These are phyloP conservation scores for Globisporangium orthogonon DNA, from an alignment of 352 stramenopile genomes.

Conservation along the genomic window DNA sequence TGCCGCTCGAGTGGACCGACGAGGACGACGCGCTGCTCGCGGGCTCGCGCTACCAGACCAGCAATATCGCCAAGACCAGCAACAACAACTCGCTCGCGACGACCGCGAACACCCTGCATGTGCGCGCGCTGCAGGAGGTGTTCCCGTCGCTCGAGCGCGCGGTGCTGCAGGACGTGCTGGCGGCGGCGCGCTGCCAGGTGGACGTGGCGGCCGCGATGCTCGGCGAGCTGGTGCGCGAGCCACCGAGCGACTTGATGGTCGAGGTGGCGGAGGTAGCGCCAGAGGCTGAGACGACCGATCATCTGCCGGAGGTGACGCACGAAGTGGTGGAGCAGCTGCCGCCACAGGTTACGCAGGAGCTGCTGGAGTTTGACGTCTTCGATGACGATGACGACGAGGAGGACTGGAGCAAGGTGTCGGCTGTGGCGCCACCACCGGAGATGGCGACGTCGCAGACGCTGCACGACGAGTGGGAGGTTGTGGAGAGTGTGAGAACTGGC, in stretches of 20 bases:
- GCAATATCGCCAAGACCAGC: conserved; percentile 5
- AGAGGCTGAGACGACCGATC: neutral
- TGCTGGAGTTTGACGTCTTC: conserved; percentile 34
- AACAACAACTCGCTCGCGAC: conserved; percentile 24
- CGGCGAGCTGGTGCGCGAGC: conserved; percentile 35
- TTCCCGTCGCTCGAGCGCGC: conserved; percentile 44
- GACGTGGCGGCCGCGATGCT: conserved; percentile 60
- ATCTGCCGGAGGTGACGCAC: neutral
- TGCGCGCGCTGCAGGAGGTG: conserved; percentile 44
- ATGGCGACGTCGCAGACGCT: conserved; percentile 42
- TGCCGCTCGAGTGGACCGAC: conserved; percentile 5
- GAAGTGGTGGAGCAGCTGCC: neutral
- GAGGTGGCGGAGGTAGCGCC: neutral
- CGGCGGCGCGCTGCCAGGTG: conserved; percentile 57
- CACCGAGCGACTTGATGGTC: neutral
- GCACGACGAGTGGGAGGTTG: conserved; percentile 71
- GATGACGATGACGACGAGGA: conserved; percentile 40
- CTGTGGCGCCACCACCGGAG: conserved; percentile 1
- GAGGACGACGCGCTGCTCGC: conserved; percentile 15
- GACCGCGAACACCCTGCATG: conserved; percentile 29
- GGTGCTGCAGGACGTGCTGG: conserved; percentile 52
- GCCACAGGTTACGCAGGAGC: too few species aligned
- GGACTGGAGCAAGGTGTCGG: conserved; percentile 53
- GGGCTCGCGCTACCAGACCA: conserved; percentile 10
- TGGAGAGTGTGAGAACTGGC: conserved; percentile 13